These are phyloP conservation scores for Euphrasia arctica DNA, from an alignment of 305 asterid genomes.

Conservation along the genomic window DNA sequence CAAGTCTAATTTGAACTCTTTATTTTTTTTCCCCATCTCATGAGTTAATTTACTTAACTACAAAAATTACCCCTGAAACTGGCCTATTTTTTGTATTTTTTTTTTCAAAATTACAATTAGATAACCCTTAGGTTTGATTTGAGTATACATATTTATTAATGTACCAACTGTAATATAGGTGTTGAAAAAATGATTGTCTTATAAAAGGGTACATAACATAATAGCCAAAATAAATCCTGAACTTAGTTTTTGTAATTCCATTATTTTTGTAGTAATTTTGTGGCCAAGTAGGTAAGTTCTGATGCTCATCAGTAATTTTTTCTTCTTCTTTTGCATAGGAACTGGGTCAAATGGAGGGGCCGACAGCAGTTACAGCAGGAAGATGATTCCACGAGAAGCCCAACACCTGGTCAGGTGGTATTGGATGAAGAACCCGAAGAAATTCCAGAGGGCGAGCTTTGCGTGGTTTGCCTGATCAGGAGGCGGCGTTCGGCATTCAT, in stretches of 20 bases:
- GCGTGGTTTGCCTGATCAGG: conserved; percentile 75
- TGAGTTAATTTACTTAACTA: background rate
- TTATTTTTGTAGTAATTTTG: background rate
- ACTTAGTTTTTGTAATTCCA: background rate
- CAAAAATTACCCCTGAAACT: background rate
- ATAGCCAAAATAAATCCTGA: background rate
- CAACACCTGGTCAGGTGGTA: conserved; percentile 28
- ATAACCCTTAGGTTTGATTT: background rate
- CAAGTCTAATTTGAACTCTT: background rate
- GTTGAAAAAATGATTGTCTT: background rate
- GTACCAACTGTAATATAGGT: background rate
- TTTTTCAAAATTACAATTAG: too few relatives aligned
- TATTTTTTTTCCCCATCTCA: background rate
- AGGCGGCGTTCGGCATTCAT: conserved; percentile 81
- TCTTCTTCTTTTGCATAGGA: conserved; percentile 34
- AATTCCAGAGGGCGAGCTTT: conserved; percentile 73
- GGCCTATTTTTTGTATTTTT: too few relatives aligned
- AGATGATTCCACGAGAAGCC: conserved; percentile 31
- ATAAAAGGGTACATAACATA: background rate
- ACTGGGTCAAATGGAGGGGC: conserved; percentile 73
- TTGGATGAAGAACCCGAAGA: conserved; percentile 64
- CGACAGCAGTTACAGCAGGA: conserved; percentile 43
- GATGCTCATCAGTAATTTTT: background rate
- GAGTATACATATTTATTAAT: background rate
- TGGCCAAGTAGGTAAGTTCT: background rate